phyloP scores from a whole-genome alignment of 176 grass and related monocot species.

The Aegilops bicornis region DNA sequence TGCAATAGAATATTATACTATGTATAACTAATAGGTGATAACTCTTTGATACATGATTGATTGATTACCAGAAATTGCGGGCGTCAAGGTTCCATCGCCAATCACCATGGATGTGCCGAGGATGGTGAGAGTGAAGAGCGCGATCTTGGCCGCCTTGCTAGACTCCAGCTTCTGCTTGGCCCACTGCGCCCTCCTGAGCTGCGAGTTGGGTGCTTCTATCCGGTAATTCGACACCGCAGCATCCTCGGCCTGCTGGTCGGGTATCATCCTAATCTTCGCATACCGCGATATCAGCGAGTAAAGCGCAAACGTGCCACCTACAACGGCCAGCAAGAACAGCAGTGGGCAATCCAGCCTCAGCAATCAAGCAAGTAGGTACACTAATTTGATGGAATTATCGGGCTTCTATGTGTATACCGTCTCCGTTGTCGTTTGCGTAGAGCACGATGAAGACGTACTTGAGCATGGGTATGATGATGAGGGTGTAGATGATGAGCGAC shows the following conservation, averaged over 20 bases:
- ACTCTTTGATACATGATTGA: not conserved
- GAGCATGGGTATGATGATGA: slow-evolving; percentile 56
- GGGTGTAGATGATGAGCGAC: slow-evolving; percentile 73
- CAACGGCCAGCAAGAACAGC: too few relatives aligned
- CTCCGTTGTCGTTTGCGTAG: slow-evolving; percentile 46
- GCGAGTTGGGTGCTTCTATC: slow-evolving; percentile 33
- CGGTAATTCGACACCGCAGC: slow-evolving; percentile 50
- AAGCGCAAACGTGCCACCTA: slow-evolving; percentile 42
- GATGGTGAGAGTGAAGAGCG: slow-evolving; percentile 55
- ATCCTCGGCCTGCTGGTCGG: slow-evolving; percentile 69
- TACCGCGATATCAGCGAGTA: slow-evolving; percentile 57
- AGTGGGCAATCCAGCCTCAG: not conserved
- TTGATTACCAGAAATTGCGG: slow-evolving; percentile 56
- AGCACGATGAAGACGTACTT: slow-evolving; percentile 60
- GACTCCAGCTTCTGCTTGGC: slow-evolving; percentile 26
- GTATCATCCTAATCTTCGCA: slow-evolving; percentile 55
- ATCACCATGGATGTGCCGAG: slow-evolving; percentile 60
- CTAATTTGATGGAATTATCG: not conserved
- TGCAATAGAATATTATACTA: too few relatives aligned
- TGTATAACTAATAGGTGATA: too few relatives aligned
- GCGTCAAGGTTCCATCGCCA: slow-evolving; percentile 38
- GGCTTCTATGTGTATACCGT: slow-evolving; percentile 31
- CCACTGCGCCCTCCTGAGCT: slow-evolving; percentile 45
- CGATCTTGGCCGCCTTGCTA: slow-evolving; percentile 36
- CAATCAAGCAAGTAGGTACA: too few relatives aligned